These are phyloP conservation scores for Tetrahymena thermophila DNA, from an alignment of 73 alveolate species.

Conservation along the genomic window DNA sequence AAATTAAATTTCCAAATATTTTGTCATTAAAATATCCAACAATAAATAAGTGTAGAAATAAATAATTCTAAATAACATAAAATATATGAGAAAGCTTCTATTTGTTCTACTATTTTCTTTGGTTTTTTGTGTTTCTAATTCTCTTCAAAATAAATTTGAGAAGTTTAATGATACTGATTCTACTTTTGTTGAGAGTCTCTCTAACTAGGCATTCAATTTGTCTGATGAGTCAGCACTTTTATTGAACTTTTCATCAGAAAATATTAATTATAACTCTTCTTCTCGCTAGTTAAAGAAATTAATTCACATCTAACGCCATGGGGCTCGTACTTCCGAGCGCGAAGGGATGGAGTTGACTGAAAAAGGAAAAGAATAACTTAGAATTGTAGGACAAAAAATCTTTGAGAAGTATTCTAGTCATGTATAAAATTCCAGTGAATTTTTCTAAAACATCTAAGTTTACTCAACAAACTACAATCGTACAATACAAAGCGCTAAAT, in stretches of 20 bases:
- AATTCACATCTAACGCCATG: neutral
- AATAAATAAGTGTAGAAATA: neutral
- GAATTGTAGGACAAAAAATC: neutral
- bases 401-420: neutral
- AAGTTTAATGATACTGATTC: neutral
- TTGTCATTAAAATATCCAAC: neutral
- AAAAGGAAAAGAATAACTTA: neutral
- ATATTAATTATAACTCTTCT: neutral
- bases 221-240: neutral
- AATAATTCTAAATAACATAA: too few species aligned
- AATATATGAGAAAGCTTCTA: neutral
- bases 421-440: neutral
- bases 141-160: neutral
- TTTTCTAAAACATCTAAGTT: neutral
- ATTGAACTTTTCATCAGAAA: neutral
- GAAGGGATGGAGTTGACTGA: neutral
- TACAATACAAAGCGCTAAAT: neutral
- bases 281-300: neutral
- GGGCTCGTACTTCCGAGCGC: neutral
- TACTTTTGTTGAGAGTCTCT: neutral
- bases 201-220: too few species aligned
- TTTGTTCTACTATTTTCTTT: neutral
- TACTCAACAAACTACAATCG: neutral
- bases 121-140: neutral
- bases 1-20: too few species aligned